These are phyloP conservation scores for Osmanthus fragrans DNA, from an alignment of 257 asterid genomes.

Conservation along the genomic window DNA sequence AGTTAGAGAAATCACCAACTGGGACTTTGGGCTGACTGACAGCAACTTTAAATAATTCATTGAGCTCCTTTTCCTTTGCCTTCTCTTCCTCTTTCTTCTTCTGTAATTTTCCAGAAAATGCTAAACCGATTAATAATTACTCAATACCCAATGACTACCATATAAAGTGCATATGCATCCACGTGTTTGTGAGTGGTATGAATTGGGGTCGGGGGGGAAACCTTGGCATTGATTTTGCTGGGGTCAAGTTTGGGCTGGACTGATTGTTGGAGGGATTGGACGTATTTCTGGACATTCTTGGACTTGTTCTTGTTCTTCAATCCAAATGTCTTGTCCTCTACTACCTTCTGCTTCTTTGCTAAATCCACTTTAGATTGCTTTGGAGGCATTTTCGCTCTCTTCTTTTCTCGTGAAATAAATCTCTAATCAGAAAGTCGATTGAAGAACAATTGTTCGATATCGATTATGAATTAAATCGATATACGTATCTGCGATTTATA, in stretches of 20 bases:
- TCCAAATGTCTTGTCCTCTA: constrained; percentile 98
- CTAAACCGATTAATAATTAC: background rate
- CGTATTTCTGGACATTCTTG: constrained; percentile 92
- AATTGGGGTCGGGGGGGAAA: constrained; percentile 11
- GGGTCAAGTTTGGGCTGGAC: constrained; percentile 77
- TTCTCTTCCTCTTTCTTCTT: constrained; percentile 97
- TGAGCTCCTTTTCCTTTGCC: constrained; percentile 88
- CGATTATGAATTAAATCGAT: background rate
- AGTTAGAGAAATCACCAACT: constrained; percentile 48
- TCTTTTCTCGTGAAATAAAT: background rate
- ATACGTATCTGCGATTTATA: background rate
- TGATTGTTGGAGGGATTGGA: constrained; percentile 70
- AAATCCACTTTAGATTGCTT: constrained; percentile 76
- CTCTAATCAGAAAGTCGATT: background rate
- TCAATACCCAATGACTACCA: background rate
- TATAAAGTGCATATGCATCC: background rate
- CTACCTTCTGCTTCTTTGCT: constrained; percentile 89
- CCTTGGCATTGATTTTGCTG: constrained; percentile 70
- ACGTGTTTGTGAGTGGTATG: background rate
- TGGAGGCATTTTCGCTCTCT: constrained; percentile 66
- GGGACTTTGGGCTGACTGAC: constrained; percentile 97
- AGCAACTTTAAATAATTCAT: constrained; percentile 81
- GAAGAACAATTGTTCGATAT: background rate
- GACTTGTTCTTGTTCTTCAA: constrained; percentile 95
- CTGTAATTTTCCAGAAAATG: constrained; percentile 42